These are phyloP conservation scores for Brassica napus DNA, from an alignment of 345 rosid genomes.

Conservation along the genomic window DNA sequence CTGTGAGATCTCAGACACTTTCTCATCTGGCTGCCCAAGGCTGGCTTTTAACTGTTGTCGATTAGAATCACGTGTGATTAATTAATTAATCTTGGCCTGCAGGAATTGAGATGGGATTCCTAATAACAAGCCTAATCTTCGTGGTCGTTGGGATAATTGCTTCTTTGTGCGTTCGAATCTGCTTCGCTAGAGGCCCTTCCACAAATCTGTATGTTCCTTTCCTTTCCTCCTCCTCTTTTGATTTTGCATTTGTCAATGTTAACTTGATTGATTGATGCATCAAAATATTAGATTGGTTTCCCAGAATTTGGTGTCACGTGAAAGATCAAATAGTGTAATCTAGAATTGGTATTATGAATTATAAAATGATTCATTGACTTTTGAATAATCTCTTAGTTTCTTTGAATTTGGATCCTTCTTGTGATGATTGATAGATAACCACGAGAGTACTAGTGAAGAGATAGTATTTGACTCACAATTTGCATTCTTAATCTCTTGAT, in stretches of 20 bases:
- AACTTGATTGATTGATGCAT: background rate
- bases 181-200: constrained; percentile 90
- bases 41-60: background rate
- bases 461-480: background rate
- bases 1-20: constrained; percentile 31
- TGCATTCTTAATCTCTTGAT: background rate
- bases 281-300: background rate
- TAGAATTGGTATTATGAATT: background rate
- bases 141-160: constrained; percentile 75
- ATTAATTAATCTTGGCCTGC: background rate
- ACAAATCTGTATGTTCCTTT: constrained; percentile 69
- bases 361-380: background rate
- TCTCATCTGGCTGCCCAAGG: constrained; percentile 4
- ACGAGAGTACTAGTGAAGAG: background rate
- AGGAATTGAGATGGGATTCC: constrained; percentile 68
- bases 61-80: background rate
- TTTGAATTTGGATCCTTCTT: constrained; percentile 1
- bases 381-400: too few relatives aligned
- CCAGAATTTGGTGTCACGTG: background rate
- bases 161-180: constrained; percentile 78
- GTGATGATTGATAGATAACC: background rate
- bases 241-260: constrained; percentile 8
- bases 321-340: constrained; percentile 17
- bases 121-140: constrained; percentile 82
- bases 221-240: constrained; percentile 1